These are phyloP conservation scores for Monosporascus sp. DNA, from an alignment of 2,329 filamentous ascomycete genomes.

Conservation along the genomic window DNA sequence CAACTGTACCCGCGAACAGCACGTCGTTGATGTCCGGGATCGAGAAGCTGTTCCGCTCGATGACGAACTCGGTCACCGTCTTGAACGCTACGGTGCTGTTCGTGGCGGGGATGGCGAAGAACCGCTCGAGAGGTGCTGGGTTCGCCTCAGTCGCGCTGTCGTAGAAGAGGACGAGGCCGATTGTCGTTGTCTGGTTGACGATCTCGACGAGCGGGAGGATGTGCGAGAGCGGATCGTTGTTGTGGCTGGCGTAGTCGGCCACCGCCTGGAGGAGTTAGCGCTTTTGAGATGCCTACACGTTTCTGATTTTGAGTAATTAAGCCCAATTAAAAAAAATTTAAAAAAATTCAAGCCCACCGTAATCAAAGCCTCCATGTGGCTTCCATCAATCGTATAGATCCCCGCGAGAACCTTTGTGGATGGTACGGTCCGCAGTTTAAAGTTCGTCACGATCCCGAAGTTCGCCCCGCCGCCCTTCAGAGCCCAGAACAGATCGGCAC, in stretches of 20 bases:
- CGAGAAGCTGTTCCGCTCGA: slow-evolving; percentile 27
- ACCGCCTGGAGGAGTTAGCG: slow-evolving; percentile 6
- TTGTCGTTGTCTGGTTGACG: slow-evolving; percentile 14
- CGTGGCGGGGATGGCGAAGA: slow-evolving; percentile 29
- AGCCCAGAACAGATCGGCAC: slow-evolving; percentile 42
- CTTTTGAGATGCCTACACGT: no score
- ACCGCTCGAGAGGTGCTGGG: slow-evolving; percentile 28
- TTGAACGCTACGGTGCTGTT: slow-evolving; percentile 29
- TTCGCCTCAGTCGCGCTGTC: slow-evolving; percentile 25
- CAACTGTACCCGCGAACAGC: slow-evolving; percentile 30
- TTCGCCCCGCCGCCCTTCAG: slow-evolving; percentile 48
- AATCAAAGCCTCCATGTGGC: slow-evolving; percentile 14
- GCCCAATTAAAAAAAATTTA: no score
- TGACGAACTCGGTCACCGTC: slow-evolving; percentile 28
- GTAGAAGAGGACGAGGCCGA: slow-evolving; percentile 32
- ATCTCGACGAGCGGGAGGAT: slow-evolving; percentile 16
- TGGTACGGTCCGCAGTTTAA: slow-evolving; percentile 14
- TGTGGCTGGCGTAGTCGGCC: slow-evolving; percentile 17
- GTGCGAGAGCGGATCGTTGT: slow-evolving; percentile 17
- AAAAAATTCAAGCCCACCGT: slow-evolving; percentile 6
- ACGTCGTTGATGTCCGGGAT: slow-evolving; percentile 30
- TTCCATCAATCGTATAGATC: slow-evolving; percentile 14
- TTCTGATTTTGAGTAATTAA: no score
- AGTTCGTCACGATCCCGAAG: slow-evolving; percentile 40
- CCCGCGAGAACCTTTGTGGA: slow-evolving; percentile 13